Percentiles rank a stretch among this genome's conserved stretches.
Evolutionary conservation across 2,329 filamentous ascomycete species (phyloP).

Genomic region (Triangularia verruculosa): DNA sequence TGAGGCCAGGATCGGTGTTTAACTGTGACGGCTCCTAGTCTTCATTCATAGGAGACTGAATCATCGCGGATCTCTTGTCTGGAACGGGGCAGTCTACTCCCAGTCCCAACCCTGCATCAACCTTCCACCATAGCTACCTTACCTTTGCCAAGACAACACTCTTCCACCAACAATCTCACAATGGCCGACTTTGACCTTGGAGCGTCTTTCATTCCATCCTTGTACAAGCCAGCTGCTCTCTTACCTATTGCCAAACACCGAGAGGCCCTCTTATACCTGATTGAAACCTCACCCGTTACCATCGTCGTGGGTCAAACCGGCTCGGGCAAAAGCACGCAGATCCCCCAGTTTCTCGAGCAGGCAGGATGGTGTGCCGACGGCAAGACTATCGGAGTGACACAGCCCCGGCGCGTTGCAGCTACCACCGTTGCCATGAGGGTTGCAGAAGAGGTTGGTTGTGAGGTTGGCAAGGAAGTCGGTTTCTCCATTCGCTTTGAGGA

Average conservation of each 20-base stretch:
- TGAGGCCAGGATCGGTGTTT: not conserved
- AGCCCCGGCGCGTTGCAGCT: conserved; percentile 88
- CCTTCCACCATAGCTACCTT: not conserved
- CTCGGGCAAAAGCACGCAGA: conserved; percentile 92
- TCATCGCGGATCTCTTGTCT: no score
- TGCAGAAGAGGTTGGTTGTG: conserved; percentile 82
- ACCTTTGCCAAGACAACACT: not conserved
- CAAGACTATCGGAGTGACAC: conserved; percentile 82
- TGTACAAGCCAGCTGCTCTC: conserved; percentile 80
- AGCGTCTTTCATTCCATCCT: conserved; percentile 67
- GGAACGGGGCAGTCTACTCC: no score
- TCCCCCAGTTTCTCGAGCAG: conserved; percentile 85
- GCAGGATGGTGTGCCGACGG: conserved; percentile 86
- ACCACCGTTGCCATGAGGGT: conserved; percentile 86
- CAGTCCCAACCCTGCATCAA: not conserved
- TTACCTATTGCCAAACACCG: conserved; percentile 85
- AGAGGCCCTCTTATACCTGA: conserved; percentile 75
- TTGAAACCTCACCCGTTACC: conserved; percentile 80
- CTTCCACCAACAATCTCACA: not conserved
- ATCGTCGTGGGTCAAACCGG: conserved; percentile 93
- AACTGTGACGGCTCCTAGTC: not conserved
- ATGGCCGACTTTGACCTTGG: conserved; percentile 59
- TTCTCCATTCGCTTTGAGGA: conserved; percentile 94
- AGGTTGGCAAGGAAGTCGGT: conserved; percentile 85
- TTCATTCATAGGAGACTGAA: not conserved